phyloP scores from a whole-genome alignment of 768 basidiomycete species.

The Nidularia sp. region DNA sequence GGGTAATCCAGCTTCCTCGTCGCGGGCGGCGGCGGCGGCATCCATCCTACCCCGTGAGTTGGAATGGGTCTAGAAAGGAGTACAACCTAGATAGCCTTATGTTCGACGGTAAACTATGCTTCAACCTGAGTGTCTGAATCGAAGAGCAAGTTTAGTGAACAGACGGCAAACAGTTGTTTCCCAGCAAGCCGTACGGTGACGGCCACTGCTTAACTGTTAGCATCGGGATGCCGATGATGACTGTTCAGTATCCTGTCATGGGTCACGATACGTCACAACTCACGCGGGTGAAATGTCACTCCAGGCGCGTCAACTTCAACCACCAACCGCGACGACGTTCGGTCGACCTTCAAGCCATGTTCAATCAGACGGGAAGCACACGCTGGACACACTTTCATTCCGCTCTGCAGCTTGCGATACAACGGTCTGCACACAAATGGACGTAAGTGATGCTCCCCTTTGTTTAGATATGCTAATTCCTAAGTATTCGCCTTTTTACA shows the following conservation, averaged over 20 bases:
- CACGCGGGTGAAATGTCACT: constrained; percentile 1
- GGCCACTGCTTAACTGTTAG: too few relatives aligned
- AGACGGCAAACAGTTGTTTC: too few relatives aligned
- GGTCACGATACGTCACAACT: neutral
- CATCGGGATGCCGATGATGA: too few relatives aligned
- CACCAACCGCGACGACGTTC: neutral
- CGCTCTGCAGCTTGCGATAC: constrained; percentile 51
- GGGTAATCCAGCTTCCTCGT: constrained; percentile 35
- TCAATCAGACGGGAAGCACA: constrained; percentile 42
- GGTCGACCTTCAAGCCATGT: constrained; percentile 19
- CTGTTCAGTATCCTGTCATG: too few relatives aligned
- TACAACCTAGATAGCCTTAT: too few relatives aligned
- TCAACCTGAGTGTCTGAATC: too few relatives aligned
- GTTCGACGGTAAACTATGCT: too few relatives aligned
- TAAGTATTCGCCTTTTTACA: constrained; percentile 11
- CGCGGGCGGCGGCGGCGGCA: constrained; percentile 11
- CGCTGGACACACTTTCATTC: constrained; percentile 57
- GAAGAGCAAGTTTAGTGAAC: too few relatives aligned
- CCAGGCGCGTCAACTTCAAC: neutral
- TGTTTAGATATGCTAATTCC: neutral
- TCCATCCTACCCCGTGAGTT: constrained; percentile 13
- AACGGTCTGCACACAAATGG: constrained; percentile 56
- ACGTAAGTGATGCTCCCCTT: constrained; percentile 34
- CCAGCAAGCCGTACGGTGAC: too few relatives aligned
- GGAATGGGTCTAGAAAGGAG: too few relatives aligned